phyloP scores from a whole-genome alignment of 345 rosid species.

The Arabis hirsuta region DNA sequence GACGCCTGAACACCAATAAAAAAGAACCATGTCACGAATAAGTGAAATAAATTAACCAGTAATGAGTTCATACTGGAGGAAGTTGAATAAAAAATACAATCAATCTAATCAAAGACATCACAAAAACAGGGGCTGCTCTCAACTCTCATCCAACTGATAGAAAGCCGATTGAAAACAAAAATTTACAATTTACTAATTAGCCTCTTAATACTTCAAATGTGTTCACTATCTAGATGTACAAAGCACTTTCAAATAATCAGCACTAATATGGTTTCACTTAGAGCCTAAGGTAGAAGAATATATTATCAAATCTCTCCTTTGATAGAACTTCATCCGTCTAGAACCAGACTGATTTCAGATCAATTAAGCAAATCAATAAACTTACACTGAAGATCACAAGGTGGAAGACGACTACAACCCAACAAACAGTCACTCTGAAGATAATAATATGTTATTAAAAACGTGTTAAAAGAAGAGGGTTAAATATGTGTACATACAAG shows the following conservation, averaged over 20 bases:
- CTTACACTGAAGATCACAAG: not conserved
- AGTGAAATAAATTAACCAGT: not conserved
- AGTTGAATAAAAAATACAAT: not conserved
- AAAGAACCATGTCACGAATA: constrained; percentile 27
- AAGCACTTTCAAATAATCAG: constrained; percentile 1
- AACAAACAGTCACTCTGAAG: constrained; percentile 22
- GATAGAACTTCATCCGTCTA: not conserved
- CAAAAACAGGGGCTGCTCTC: not conserved
- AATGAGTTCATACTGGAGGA: constrained; percentile 1
- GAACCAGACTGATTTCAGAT: not conserved
- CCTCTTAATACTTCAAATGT: constrained; percentile 3
- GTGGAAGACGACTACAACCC: not conserved
- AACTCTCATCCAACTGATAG: constrained; percentile 22
- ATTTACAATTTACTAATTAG: not conserved
- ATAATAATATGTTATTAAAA: not conserved
- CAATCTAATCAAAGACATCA: not conserved
- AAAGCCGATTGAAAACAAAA: not conserved
- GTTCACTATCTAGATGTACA: constrained; percentile 6
- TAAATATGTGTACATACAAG: constrained; percentile 56
- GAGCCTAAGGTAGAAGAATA: constrained; percentile 13
- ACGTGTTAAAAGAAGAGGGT: constrained; percentile 12
- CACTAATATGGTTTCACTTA: not conserved
- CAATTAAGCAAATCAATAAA: constrained; percentile 5
- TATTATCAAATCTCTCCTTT: not conserved
- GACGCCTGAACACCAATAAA: constrained; percentile 46